These are phyloP conservation scores for Backusella psychrophila DNA, from an alignment of 192 early-diverging fungal genomes.

Conservation along the genomic window DNA sequence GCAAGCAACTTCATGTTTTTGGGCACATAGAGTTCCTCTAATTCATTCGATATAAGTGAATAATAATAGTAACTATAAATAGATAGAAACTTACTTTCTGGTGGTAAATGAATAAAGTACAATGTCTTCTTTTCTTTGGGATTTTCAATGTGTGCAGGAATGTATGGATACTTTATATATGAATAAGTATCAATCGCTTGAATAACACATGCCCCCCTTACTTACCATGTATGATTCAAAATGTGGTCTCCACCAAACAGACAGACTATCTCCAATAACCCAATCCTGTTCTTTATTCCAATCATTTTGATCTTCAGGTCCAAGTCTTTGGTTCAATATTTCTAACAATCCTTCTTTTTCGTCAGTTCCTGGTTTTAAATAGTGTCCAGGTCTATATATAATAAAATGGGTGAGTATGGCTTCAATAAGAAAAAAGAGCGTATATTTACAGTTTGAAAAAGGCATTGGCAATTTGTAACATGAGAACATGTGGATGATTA, in stretches of 20 bases:
- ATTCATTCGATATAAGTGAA: background rate
- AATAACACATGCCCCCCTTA: constrained; percentile 9
- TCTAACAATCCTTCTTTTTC: constrained; percentile 68
- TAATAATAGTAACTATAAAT: no score
- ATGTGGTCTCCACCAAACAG: constrained; percentile 72
- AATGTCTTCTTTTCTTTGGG: constrained; percentile 78
- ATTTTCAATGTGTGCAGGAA: constrained; percentile 73
- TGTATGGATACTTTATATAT: constrained; percentile 68
- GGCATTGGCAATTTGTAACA: constrained; percentile 71
- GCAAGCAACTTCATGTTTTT: constrained; percentile 79
- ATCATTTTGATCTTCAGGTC: constrained; percentile 30
- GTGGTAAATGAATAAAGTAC: constrained; percentile 72
- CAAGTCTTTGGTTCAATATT: constrained; percentile 57
- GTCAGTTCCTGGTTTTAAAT: constrained; percentile 71
- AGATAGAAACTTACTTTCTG: constrained; percentile 47
- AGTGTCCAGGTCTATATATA: constrained; percentile 61
- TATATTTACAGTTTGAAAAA: constrained; percentile 70
- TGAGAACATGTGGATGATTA: constrained; percentile 75
- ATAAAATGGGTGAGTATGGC: background rate
- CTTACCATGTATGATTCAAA: constrained; percentile 76
- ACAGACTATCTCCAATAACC: constrained; percentile 73
- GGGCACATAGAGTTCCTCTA: constrained; percentile 69
- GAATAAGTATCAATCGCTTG: background rate
- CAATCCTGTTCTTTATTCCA: constrained; percentile 46
- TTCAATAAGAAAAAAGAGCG: background rate